phyloP scores from a whole-genome alignment of 768 basidiomycete genomes.

The Albatrellus ellisii region DNA sequence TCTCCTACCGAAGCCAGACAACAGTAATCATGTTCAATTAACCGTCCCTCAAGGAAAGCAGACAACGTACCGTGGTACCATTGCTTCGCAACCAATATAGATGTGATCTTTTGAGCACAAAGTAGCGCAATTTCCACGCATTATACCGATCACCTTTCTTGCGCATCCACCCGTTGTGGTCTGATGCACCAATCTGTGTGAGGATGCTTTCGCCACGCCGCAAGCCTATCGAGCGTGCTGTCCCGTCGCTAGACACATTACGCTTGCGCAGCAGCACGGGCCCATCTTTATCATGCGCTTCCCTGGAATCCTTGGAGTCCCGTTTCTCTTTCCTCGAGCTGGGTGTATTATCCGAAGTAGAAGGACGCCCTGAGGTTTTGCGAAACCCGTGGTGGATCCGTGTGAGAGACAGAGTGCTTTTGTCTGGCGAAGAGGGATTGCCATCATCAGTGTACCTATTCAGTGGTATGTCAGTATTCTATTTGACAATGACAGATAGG shows the following conservation, averaged over 20 bases:
- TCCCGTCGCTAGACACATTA: slow-evolving; percentile 14
- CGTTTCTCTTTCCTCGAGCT: slow-evolving; percentile 16
- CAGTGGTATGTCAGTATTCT: slow-evolving; percentile 15
- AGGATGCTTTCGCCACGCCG: slow-evolving; percentile 73
- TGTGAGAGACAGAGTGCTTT: slow-evolving; percentile 5
- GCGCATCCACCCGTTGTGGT: slow-evolving; percentile 88
- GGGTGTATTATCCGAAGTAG: slow-evolving; percentile 25
- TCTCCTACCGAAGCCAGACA: slow-evolving; percentile 60
- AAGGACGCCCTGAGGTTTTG: slow-evolving; percentile 32
- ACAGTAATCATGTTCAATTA: not conserved
- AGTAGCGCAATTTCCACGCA: slow-evolving; percentile 84
- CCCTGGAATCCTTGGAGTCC: slow-evolving; percentile 14
- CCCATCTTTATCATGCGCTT: slow-evolving; percentile 21
- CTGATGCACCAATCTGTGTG: slow-evolving; percentile 83
- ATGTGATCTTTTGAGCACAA: slow-evolving; percentile 85
- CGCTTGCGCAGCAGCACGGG: slow-evolving; percentile 42
- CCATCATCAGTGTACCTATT: slow-evolving; percentile 24
- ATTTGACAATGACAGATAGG: slow-evolving; percentile 2
- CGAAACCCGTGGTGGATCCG: slow-evolving; percentile 29
- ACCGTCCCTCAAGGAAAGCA: not conserved
- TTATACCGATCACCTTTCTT: slow-evolving; percentile 94
- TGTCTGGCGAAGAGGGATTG: slow-evolving; percentile 30
- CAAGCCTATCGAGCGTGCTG: too few relatives aligned
- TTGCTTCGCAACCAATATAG: slow-evolving; percentile 78
- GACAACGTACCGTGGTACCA: slow-evolving; percentile 32